These are phyloP conservation scores for Coix lacrymajobi DNA, from an alignment of 176 grass and related monocot species.

Conservation along the genomic window DNA sequence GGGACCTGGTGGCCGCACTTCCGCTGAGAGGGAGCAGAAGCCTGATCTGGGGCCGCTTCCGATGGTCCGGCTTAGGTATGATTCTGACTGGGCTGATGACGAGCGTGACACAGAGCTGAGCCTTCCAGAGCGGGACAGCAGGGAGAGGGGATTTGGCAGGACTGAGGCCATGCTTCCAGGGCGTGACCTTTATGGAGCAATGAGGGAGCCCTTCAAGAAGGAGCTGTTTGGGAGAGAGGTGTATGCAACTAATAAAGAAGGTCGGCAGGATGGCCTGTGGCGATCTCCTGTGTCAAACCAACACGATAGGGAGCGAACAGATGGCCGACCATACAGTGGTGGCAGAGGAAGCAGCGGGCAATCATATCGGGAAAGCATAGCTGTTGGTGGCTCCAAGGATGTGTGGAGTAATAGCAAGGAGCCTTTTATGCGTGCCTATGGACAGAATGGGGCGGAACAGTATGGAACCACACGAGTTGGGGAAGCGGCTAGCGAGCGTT, in stretches of 20 bases:
- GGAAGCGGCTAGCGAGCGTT: constrained; percentile 12
- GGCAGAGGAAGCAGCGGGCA: constrained; percentile 56
- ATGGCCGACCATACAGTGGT: constrained; percentile 47
- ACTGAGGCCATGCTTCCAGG: constrained; percentile 34
- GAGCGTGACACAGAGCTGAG: constrained; percentile 84
- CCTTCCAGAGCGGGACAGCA: constrained; percentile 63
- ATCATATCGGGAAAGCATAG: constrained; percentile 29
- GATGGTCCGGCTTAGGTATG: constrained; percentile 49
- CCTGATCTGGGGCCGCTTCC: constrained; percentile 55
- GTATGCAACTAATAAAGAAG: constrained; percentile 36
- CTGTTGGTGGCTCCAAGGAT: constrained; percentile 55
- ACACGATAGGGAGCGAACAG: constrained; percentile 39
- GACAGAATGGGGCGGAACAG: constrained; percentile 43
- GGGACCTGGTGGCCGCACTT: constrained; percentile 20
- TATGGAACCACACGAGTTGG: constrained; percentile 32
- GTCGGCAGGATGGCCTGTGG: constrained; percentile 39
- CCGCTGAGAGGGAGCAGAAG: constrained; percentile 39
- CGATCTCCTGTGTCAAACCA: constrained; percentile 41
- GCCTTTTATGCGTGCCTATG: constrained; percentile 16
- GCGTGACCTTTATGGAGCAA: constrained; percentile 32
- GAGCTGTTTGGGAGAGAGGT: constrained; percentile 52
- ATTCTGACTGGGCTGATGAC: constrained; percentile 96
- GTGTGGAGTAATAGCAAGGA: constrained; percentile 37
- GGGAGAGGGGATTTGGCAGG: constrained; percentile 54
- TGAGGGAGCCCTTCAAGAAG: constrained; percentile 50